Conservation (phyloP, 805 yeast species). For the Cephaloascus albidus region DNA sequence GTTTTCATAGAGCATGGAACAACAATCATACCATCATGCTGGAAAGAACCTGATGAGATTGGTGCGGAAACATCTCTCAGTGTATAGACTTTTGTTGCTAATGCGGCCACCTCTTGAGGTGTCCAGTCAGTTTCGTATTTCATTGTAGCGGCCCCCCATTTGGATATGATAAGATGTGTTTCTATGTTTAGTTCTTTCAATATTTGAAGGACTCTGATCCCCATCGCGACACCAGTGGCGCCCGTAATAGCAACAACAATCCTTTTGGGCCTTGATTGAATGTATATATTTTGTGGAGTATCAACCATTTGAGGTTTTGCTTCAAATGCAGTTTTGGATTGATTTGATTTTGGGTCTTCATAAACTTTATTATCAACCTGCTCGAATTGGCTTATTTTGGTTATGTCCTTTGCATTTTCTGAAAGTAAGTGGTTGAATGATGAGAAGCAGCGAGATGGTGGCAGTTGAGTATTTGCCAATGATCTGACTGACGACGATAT, state of each 20-base stretch:
- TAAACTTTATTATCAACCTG: too few species aligned
- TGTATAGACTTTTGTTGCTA: constrained; percentile 10
- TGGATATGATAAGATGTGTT: constrained; percentile 15
- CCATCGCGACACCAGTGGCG: constrained; percentile 15
- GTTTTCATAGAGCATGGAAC: constrained; percentile 19
- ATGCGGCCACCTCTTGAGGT: constrained; percentile 7
- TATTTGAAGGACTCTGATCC: constrained; percentile 11
- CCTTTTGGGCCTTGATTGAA: constrained; percentile 10
- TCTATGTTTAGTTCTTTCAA: constrained; percentile 9
- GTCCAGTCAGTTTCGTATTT: constrained; percentile 15
- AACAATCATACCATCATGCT: constrained; percentile 18
- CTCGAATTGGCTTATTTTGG: too few species aligned
- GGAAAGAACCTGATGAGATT: constrained; percentile 16
- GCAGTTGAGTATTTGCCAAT: too few species aligned
- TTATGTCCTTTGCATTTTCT: too few species aligned
- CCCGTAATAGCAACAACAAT: constrained; percentile 17
- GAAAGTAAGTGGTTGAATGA: too few species aligned
- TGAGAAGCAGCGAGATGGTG: too few species aligned
- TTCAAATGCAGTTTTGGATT: too few species aligned
- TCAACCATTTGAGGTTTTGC: too few species aligned
- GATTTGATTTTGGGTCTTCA: too few species aligned
- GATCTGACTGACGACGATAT: too few species aligned
- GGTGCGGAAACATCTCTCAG: constrained; percentile 15
- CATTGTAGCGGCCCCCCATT: constrained; percentile 18
- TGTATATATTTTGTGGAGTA: too few species aligned